Evolutionary conservation across 768 basidiomycete genomes (phyloP).

Genomic region (Phanerodontia chrysosporium): DNA sequence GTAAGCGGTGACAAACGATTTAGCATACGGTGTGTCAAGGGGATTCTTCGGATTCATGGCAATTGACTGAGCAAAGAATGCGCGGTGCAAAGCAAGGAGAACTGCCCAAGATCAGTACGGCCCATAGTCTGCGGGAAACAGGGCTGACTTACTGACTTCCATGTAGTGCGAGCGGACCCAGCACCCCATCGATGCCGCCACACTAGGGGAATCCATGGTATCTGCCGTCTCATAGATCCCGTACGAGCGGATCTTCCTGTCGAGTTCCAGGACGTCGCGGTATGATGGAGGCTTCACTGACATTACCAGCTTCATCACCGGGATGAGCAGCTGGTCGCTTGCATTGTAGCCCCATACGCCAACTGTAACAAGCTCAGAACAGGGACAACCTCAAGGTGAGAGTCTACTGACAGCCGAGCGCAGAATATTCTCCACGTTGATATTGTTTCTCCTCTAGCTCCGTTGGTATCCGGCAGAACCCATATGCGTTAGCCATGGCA

Average conservation of each 20-base stretch:
- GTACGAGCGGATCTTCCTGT: conserved; percentile 57
- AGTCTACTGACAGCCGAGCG: conserved; percentile 16
- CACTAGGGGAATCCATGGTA: conserved; percentile 9
- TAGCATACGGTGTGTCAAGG: conserved; percentile 41
- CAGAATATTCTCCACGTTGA: conserved; percentile 19
- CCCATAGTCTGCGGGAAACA: too few species aligned
- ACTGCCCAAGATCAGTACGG: too few species aligned
- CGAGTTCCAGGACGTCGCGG: conserved; percentile 43
- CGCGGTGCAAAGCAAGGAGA: conserved; percentile 51
- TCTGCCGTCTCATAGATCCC: conserved; percentile 32
- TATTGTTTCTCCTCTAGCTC: conserved; percentile 42
- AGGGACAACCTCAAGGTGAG: background rate
- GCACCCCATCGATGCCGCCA: conserved; percentile 20
- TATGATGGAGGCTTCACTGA: conserved; percentile 58
- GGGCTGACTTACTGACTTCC: conserved; percentile 36
- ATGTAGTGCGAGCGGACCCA: conserved; percentile 40
- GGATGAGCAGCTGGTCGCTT: conserved; percentile 55
- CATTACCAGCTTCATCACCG: conserved; percentile 51
- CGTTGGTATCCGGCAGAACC: conserved; percentile 57
- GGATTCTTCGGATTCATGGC: conserved; percentile 44
- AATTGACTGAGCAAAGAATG: conserved; percentile 55
- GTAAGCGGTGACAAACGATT: conserved; percentile 51
- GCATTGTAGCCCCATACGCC: conserved; percentile 58
- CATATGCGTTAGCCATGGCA: conserved; percentile 52
- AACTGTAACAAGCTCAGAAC: conserved; percentile 33